These are phyloP conservation scores for Calocera cornea DNA, from an alignment of 768 basidiomycete species.

Conservation along the genomic window DNA sequence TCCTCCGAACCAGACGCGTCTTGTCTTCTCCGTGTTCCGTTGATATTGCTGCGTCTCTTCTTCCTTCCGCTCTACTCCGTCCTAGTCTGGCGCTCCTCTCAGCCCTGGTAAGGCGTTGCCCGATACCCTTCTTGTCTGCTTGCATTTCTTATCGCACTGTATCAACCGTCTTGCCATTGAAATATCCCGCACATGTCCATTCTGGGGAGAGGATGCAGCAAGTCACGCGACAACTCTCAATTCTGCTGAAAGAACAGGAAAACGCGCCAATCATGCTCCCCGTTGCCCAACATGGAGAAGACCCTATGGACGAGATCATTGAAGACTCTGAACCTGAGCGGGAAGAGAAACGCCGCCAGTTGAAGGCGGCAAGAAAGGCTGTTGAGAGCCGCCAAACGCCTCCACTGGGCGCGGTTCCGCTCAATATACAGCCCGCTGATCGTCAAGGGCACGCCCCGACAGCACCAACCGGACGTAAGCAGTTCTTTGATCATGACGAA, in stretches of 20 bases:
- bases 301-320: conserved; percentile 24
- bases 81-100: background rate
- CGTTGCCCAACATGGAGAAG: background rate
- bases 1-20: conserved; percentile 8
- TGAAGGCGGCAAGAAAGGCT: background rate
- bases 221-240: background rate
- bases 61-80: background rate
- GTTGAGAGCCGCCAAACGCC: background rate
- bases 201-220: background rate
- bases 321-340: conserved; percentile 65
- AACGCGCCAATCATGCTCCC: background rate
- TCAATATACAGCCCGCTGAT: background rate
- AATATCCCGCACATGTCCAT: background rate
- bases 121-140: background rate
- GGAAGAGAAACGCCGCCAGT: conserved; percentile 18
- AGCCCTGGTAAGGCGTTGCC: background rate
- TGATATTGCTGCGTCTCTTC: background rate
- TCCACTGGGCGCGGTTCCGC: background rate
- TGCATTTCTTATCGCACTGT: background rate
- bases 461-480: no score
- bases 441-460: no score
- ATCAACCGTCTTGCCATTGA: background rate
- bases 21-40: background rate
- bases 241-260: background rate
- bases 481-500: no score